Base-by-base conservation (phyloP, 495 filamentous ascomycete species). In the Bacidia gigantensis region DNA sequence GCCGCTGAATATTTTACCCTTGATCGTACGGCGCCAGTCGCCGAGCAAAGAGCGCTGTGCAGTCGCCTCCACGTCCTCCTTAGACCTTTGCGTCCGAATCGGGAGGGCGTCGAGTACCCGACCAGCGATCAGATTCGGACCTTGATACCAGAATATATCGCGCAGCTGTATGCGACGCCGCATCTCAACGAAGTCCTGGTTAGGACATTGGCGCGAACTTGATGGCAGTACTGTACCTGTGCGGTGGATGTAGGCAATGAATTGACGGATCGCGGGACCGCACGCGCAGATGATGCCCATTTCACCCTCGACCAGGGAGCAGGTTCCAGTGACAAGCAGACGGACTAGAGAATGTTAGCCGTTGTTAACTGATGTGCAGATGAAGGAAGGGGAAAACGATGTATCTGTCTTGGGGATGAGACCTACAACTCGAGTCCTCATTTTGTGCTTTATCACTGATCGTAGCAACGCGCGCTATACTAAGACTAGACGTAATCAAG, bases 81-180 rank as follows among this genome's bases (percentile, higher is more conserved):
- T n/a, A n/a, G n/a, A n/a, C n/a, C n/a, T n/a, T n/a, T n/a, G n/a
- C n/a, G n/a, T n/a, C n/a, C n/a, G n/a, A n/a, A 35, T 35, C 14
- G 29, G 29, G 5, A 14, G 5, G 7, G 29, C 29, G 14, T 35
- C 29, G 29, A 14, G 41, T 11, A 57, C 54, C 29, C 29, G 14
- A 11, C 42, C 38, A 11, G 35, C 46, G 18, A 41, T 9, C 3
- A 55, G 12, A 0, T 23, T 14, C 11, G 54, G 52, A 7, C 49
- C 17, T 17, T 51, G 53, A 32, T 57, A 57, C 55, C 55, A 57
- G 43, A 57, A 50, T 12, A 57, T 55, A 26, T 57, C 55, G 17
- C 55, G 51, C 26, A 57, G 14, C 11, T 56, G 56, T 42, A 57
- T 50, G 3, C 52, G 51, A 40, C 11, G 26, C 0, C 55, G 40